phyloP scores from a whole-genome alignment of 306 rosid species.

The Cucurbita argyrosperma region DNA sequence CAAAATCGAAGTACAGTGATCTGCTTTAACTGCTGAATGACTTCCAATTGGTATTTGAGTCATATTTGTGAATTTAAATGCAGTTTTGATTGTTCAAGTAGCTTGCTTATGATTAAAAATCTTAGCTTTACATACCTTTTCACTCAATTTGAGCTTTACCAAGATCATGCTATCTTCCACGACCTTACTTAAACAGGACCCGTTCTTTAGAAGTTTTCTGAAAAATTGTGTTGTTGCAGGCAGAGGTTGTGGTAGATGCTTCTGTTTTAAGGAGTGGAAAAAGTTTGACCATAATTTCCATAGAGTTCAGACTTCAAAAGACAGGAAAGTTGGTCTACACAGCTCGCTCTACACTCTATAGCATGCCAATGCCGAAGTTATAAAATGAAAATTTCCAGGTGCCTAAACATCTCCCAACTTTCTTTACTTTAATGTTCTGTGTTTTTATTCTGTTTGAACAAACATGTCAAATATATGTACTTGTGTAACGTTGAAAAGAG shows the following conservation, averaged over 20 bases:
- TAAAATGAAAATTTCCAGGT: not conserved
- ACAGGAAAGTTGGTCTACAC: constrained; percentile 34
- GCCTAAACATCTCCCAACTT: not conserved
- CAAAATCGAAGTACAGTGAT: too few species aligned
- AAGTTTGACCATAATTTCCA: constrained; percentile 46
- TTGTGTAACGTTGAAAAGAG: not conserved
- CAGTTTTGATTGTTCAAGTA: not conserved
- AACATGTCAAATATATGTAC: not conserved
- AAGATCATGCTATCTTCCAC: not conserved
- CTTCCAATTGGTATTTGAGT: too few species aligned
- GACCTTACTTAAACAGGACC: not conserved
- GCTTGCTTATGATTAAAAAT: not conserved
- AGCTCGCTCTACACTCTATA: constrained; percentile 50
- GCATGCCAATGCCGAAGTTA: constrained; percentile 38
- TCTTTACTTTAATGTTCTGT: not conserved
- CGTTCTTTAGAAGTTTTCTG: not conserved
- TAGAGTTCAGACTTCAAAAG: constrained; percentile 44
- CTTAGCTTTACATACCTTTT: not conserved
- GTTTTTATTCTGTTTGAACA: not conserved
- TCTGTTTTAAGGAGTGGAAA: constrained; percentile 58
- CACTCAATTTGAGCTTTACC: not conserved
- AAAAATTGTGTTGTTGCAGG: constrained; percentile 18
- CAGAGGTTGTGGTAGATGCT: constrained; percentile 46
- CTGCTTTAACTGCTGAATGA: too few species aligned
- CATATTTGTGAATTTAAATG: not conserved